Evolutionary conservation across 2,329 filamentous ascomycete species (phyloP).

Genomic region (Seiridium unicorne): DNA sequence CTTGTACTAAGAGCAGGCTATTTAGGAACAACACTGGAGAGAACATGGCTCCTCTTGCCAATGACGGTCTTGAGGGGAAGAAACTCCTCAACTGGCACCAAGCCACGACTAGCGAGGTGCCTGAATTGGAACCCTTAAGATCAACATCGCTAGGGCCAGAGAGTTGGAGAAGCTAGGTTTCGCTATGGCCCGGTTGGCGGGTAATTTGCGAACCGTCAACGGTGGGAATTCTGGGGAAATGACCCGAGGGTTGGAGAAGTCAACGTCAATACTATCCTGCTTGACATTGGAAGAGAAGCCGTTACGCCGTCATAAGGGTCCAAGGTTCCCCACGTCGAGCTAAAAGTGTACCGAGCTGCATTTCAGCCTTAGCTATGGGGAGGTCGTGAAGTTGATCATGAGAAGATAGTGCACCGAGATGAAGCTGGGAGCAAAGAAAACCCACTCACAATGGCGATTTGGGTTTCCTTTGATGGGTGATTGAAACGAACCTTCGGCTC

Average conservation of each 20-base stretch:
- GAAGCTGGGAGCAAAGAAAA: too few species aligned
- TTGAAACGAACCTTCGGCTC: too few species aligned
- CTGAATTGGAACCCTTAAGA: not conserved
- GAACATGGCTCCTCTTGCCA: not conserved
- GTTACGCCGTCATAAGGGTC: too few species aligned
- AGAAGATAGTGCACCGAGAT: too few species aligned
- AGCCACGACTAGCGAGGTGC: not conserved
- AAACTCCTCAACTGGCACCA: not conserved
- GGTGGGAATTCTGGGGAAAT: not conserved
- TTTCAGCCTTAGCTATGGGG: too few species aligned
- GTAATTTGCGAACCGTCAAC: conserved; percentile 1
- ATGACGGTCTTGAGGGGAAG: not conserved
- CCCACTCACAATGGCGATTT: too few species aligned
- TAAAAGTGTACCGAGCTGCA: too few species aligned
- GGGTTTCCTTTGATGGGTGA: too few species aligned
- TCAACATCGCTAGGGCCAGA: not conserved
- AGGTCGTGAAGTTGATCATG: too few species aligned
- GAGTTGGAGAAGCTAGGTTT: not conserved
- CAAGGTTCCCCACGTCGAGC: too few species aligned
- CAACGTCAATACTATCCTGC: too few species aligned
- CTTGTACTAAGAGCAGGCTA: conserved; percentile 1
- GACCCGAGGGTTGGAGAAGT: not conserved
- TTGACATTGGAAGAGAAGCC: too few species aligned
- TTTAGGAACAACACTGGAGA: not conserved
- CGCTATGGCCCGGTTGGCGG: conserved; percentile 2